Percentiles rank a stretch among this genome's conserved stretches.
Evolutionary conservation across 495 filamentous ascomycete species (phyloP).

Genomic region (Jackrogersella minutella): DNA sequence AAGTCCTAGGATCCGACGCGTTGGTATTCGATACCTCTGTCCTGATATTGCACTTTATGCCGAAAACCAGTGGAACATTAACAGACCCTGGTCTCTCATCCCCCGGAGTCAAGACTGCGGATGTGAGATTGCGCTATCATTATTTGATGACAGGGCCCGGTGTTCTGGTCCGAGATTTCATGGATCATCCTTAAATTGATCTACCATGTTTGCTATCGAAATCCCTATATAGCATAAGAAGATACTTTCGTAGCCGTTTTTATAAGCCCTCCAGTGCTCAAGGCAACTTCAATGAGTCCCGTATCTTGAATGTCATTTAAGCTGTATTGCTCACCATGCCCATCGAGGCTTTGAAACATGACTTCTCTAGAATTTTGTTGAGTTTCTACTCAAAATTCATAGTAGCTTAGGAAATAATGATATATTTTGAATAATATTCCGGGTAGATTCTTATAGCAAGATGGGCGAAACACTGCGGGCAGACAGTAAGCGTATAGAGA

Average conservation of each 20-base stretch:
- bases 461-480: not conserved
- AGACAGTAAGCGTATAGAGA: not conserved
- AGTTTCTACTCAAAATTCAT: not conserved
- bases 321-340: not conserved
- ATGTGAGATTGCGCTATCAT: constrained; percentile 1
- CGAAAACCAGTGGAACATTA: not conserved
- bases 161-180: not conserved
- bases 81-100: not conserved
- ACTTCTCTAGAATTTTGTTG: not conserved
- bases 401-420: not conserved
- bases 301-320: not conserved
- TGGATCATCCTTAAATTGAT: not conserved
- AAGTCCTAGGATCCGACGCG: not conserved
- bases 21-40: not conserved
- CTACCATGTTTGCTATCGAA: not conserved
- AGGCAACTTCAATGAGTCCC: not conserved
- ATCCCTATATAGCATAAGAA: not conserved
- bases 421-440: not conserved
- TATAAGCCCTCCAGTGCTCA: too few species aligned
- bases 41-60: not conserved
- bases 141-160: not conserved
- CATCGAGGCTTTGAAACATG: not conserved
- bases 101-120: not conserved
- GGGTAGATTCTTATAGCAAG: not conserved
- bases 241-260: not conserved